These are phyloP conservation scores for Ichthyophthirius multifiliis DNA, from an alignment of 169 alveolate species.

Conservation along the genomic window DNA sequence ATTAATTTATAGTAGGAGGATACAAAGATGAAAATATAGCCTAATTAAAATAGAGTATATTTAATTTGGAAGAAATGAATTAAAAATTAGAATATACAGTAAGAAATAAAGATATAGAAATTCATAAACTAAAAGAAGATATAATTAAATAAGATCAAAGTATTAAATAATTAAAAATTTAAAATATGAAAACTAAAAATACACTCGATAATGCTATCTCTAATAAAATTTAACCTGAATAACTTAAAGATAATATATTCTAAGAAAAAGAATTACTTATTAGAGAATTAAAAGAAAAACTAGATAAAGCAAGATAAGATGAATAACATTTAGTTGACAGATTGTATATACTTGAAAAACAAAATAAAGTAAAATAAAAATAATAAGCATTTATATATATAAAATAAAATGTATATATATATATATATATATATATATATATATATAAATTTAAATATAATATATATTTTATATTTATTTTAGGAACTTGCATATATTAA, in stretches of 20 bases:
- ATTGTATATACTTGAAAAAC: background rate
- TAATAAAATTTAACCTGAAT: background rate
- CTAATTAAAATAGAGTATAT: background rate
- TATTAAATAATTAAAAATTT: background rate
- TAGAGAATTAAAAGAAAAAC: background rate
- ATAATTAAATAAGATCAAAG: background rate
- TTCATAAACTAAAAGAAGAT: background rate
- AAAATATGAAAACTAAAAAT: background rate
- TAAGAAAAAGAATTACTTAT: constrained; percentile 3
- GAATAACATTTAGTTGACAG: background rate
- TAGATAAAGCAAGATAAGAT: background rate
- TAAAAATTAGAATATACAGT: background rate
- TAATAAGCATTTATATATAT: no score
- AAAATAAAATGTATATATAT: no score
- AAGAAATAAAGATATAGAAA: background rate
- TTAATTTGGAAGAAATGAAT: background rate
- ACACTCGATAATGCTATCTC: background rate
- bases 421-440: background rate
- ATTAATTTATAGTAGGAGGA: background rate
- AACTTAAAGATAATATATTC: background rate
- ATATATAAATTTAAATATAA: background rate
- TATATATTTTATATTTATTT: background rate
- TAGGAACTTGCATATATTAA: constrained; percentile 7
- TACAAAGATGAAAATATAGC: no score
- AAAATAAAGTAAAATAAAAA: background rate